A percentile compares a stretch with the other conserved stretches of the same genome.
Conservation (phyloP, 352 stramenopile genomes). For the Thalassiosira exigua region DNA sequence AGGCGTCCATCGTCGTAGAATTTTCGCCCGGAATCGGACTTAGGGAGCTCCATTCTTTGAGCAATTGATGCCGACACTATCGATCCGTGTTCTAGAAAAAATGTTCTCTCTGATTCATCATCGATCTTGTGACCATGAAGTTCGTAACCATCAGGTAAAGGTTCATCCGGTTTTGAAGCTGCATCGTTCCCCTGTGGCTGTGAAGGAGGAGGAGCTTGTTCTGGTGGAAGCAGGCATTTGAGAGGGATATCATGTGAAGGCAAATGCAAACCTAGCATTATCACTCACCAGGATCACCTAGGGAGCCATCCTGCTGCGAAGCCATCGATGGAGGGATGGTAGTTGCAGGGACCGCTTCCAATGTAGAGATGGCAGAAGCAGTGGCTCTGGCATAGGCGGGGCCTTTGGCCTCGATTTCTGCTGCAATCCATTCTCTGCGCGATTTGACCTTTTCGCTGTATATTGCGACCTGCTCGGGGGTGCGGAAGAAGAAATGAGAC, state of each 20-base stretch:
- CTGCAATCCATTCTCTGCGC: background rate
- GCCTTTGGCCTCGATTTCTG: slow-evolving; percentile 4
- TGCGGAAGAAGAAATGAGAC: slow-evolving; percentile 13
- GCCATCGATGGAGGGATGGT: no score
- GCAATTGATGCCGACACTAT: slow-evolving; percentile 6
- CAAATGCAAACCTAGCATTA: no score
- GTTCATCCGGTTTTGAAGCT: no score
- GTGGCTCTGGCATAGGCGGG: no score
- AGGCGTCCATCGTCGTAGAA: slow-evolving; percentile 7
- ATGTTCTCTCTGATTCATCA: slow-evolving; percentile 7
- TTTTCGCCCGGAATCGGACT: background rate
- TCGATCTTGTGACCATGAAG: background rate
- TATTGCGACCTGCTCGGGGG: background rate
- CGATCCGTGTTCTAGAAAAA: slow-evolving; percentile 6
- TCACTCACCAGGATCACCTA: no score
- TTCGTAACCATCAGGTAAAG: slow-evolving; percentile 1
- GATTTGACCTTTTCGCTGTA: background rate
- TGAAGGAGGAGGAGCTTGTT: no score
- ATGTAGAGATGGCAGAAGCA: no score
- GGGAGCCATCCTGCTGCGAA: no score
- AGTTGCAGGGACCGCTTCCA: no score
- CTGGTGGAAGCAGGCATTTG: no score
- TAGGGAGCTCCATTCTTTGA: background rate
- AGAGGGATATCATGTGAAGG: no score
- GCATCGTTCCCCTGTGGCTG: no score